These are phyloP conservation scores for Annulohypoxylon stygium DNA, from an alignment of 495 filamentous ascomycete genomes.

Conservation along the genomic window DNA sequence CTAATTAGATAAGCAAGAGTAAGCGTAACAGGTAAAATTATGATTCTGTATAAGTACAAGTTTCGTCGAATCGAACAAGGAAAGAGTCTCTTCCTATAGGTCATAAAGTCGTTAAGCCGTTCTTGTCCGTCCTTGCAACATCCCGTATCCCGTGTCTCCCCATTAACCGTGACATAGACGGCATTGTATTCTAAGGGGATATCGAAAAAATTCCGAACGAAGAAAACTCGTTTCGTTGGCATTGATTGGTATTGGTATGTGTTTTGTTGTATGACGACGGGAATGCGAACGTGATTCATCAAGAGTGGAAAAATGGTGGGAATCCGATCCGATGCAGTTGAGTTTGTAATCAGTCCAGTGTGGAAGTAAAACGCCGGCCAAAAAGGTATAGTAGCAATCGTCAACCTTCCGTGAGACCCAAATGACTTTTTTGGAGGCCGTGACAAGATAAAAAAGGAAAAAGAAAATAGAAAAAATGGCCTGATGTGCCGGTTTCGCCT, in stretches of 20 bases:
- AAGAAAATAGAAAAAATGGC: neutral
- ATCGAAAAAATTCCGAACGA: neutral
- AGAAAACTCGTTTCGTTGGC: constrained; percentile 3
- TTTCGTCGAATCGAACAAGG: constrained; percentile 7
- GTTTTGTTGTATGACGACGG: constrained; percentile 5
- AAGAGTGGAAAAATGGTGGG: constrained; percentile 7
- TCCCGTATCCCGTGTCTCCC: neutral
- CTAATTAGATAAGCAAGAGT: neutral
- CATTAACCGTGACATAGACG: neutral
- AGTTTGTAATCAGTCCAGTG: neutral
- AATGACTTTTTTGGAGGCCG: constrained; percentile 6
- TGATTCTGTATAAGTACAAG: constrained; percentile 2
- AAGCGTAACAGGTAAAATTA: constrained; percentile 4
- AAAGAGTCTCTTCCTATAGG: constrained; percentile 8
- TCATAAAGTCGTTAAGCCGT: constrained; percentile 31
- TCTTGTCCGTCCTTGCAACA: neutral
- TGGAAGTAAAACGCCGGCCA: constrained; percentile 30
- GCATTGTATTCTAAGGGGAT: neutral
- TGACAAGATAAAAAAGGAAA: neutral
- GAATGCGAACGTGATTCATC: constrained; percentile 6
- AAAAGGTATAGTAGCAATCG: constrained; percentile 29
- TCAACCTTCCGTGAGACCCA: constrained; percentile 16
- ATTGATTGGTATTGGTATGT: neutral
- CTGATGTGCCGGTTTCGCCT: constrained; percentile 1
- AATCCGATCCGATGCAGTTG: constrained; percentile 4